phyloP scores from a whole-genome alignment of 306 rosid species.

The Vigna nakashimae region DNA sequence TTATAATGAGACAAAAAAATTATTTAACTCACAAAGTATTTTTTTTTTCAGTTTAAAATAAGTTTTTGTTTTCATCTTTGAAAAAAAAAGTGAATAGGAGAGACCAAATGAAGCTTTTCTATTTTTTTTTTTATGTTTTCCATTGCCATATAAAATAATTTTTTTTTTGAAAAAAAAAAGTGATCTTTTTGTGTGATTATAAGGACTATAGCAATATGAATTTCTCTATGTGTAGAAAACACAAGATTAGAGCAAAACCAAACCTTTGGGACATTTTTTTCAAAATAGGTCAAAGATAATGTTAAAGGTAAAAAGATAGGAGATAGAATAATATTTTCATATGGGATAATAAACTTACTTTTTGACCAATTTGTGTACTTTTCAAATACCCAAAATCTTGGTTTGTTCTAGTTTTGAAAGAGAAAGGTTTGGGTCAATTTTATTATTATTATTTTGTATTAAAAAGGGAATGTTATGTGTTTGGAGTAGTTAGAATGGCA shows the following conservation, averaged over 20 bases:
- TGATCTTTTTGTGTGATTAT: background rate
- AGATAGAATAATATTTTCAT: background rate
- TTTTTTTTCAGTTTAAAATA: no score
- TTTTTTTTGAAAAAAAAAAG: background rate
- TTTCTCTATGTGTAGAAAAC: background rate
- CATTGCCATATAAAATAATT: background rate
- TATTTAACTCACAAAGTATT: no score
- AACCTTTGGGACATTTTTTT: background rate
- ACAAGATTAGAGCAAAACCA: background rate
- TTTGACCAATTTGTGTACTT: conserved; percentile 34
- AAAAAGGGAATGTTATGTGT: conserved; percentile 26
- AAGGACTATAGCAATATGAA: no score
- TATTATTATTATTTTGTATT: background rate
- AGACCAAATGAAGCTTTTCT: background rate
- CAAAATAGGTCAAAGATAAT: conserved; percentile 33
- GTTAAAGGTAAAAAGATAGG: conserved; percentile 20
- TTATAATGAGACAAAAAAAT: no score
- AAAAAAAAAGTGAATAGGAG: no score
- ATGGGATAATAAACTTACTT: conserved; percentile 8
- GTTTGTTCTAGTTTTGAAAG: conserved; percentile 8
- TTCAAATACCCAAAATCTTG: conserved; percentile 6
- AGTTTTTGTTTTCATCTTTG: no score
- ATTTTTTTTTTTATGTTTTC: background rate
- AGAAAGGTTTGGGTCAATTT: background rate
- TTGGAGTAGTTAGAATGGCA: conserved; percentile 38